Evolutionary conservation across 1,139 yeast genomes (phyloP).

Genomic region (Candida dubliniensis): DNA sequence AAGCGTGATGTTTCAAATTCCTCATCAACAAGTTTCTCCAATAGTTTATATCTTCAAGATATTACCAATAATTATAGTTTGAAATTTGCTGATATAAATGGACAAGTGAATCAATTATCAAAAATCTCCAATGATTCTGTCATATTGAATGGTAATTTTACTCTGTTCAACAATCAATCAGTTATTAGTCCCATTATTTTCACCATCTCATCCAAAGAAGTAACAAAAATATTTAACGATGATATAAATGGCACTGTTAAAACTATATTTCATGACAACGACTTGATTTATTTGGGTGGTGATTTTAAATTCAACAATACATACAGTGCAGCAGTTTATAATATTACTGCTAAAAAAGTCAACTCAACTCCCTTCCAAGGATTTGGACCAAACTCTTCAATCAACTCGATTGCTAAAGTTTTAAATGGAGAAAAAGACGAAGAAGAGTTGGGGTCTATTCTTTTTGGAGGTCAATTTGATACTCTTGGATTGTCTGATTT

Average conservation of each 20-base stretch:
- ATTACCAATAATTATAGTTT: conserved; percentile 27
- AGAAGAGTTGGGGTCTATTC: conserved; percentile 41
- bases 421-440: conserved; percentile 33
- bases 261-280: conserved; percentile 47
- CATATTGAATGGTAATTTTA: conserved; percentile 48
- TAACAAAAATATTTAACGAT: conserved; percentile 36
- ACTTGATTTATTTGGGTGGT: conserved; percentile 79
- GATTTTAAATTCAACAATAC: conserved; percentile 56
- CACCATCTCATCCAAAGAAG: conserved; percentile 46
- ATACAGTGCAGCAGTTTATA: conserved; percentile 67
- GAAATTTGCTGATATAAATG: conserved; percentile 35
- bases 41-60: conserved; percentile 34
- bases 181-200: conserved; percentile 55
- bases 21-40: conserved; percentile 11
- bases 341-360: conserved; percentile 45
- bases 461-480: conserved; percentile 79
- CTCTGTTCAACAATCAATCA: conserved; percentile 33
- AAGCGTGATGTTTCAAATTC: conserved; percentile 12
- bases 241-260: conserved; percentile 49
- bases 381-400: conserved; percentile 57
- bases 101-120: conserved; percentile 31
- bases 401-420: conserved; percentile 65
- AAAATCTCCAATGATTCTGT: conserved; percentile 28
- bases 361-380: conserved; percentile 71
- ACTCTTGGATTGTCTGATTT: conserved; percentile 58